These are phyloP conservation scores for Nemania bipapillata DNA, from an alignment of 2,329 filamentous ascomycete genomes.

Conservation along the genomic window DNA sequence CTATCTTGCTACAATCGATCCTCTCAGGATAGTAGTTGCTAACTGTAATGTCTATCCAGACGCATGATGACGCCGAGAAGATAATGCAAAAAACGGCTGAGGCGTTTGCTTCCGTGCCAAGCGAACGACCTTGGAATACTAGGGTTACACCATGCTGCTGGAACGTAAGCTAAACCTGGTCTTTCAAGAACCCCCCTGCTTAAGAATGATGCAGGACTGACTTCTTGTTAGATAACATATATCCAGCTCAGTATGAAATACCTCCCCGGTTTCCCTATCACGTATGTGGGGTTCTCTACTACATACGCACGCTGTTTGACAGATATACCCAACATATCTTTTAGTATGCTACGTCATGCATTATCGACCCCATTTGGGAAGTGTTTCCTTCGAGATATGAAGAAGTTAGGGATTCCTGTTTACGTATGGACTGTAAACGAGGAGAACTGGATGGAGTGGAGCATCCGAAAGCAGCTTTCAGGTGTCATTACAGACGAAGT, in stretches of 20 bases:
- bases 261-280: conserved; percentile 71
- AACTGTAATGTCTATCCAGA: conserved; percentile 54
- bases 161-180: conserved; percentile 64
- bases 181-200: neutral
- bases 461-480: conserved; percentile 73
- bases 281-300: conserved; percentile 75
- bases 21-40: neutral
- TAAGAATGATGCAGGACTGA: neutral
- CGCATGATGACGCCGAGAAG: conserved; percentile 74
- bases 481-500: conserved; percentile 90
- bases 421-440: conserved; percentile 91
- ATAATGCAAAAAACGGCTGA: conserved; percentile 76
- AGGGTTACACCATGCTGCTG: conserved; percentile 85
- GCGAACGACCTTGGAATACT: conserved; percentile 71
- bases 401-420: conserved; percentile 67
- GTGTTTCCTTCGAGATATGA: conserved; percentile 72
- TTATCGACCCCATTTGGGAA: conserved; percentile 75
- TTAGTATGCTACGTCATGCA: conserved; percentile 78
- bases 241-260: conserved; percentile 70
- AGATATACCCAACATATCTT: conserved; percentile 71
- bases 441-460: conserved; percentile 82
- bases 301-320: conserved; percentile 78
- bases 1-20: neutral
- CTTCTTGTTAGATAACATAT: conserved; percentile 66
- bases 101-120: conserved; percentile 67